Percentiles rank a stretch among this genome's conserved stretches.
Evolutionary conservation across 148 eudicot genomes (phyloP).

Genomic region (Bassia scoparia): DNA sequence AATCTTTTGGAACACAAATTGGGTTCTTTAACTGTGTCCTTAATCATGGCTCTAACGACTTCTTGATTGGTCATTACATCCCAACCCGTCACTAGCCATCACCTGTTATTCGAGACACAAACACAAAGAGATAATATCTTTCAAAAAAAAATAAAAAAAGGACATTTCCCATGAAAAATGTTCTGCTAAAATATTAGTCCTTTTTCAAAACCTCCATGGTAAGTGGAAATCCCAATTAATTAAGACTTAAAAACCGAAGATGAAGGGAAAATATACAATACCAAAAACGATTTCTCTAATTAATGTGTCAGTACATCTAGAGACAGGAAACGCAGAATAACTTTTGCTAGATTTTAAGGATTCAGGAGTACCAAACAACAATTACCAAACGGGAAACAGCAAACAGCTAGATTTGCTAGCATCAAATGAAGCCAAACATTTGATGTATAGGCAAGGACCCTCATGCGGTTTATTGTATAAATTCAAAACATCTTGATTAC

Average conservation of each 20-base stretch:
- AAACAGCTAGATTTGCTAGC: too few species aligned
- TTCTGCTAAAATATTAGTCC: too few species aligned
- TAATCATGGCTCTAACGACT: conserved; percentile 58
- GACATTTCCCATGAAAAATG: too few species aligned
- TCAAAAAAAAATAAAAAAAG: too few species aligned
- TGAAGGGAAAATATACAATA: too few species aligned
- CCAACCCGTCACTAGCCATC: conserved; percentile 95
- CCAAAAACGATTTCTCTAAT: background rate
- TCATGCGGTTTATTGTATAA: background rate
- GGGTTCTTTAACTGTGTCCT: conserved; percentile 92
- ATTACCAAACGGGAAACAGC: too few species aligned
- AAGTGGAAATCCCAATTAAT: background rate
- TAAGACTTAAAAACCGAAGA: background rate
- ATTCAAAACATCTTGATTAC: background rate
- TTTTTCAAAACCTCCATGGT: background rate
- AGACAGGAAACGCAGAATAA: background rate
- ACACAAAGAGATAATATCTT: too few species aligned
- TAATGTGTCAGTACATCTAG: background rate
- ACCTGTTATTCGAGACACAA: conserved; percentile 42
- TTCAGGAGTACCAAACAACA: too few species aligned
- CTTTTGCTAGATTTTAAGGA: too few species aligned
- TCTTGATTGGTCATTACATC: conserved; percentile 71
- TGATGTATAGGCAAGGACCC: background rate
- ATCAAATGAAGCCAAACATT: background rate
- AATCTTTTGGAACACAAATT: conserved; percentile 91